Evolutionary conservation across 768 basidiomycete genomes (phyloP).

Genomic region (Boletellus ananas): DNA sequence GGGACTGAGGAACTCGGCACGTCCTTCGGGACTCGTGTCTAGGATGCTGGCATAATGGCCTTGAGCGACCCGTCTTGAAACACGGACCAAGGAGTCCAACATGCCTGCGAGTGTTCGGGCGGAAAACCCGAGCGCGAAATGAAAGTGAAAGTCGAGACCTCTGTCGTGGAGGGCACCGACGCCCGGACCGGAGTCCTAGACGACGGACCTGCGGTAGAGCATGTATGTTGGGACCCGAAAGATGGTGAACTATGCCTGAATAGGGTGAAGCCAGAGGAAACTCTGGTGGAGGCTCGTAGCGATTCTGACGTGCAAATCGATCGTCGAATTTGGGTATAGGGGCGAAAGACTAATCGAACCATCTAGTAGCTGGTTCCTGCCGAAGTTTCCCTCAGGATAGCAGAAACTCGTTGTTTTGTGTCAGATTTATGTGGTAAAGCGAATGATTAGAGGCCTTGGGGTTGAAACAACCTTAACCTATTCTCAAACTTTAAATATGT

Average conservation of each 20-base stretch:
- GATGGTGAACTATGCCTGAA: conserved; percentile 89
- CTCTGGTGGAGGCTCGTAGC: conserved; percentile 94
- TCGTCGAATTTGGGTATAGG: conserved; percentile 94
- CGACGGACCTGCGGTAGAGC: conserved; percentile 77
- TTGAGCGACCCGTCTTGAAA: conserved; percentile 81
- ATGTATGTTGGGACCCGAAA: conserved; percentile 85
- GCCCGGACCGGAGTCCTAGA: conserved; percentile 69
- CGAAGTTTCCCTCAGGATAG: conserved; percentile 83
- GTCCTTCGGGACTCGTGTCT: conserved; percentile 41
- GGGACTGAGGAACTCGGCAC: conserved; percentile 14
- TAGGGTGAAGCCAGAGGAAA: conserved; percentile 94
- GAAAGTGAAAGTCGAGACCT: conserved; percentile 69
- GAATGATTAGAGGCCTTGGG: conserved; percentile 91
- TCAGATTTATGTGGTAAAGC: conserved; percentile 59
- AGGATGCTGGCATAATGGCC: conserved; percentile 77
- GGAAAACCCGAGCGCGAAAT: conserved; percentile 65
- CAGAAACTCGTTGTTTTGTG: conserved; percentile 54
- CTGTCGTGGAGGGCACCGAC: conserved; percentile 66
- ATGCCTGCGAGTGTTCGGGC: conserved; percentile 77
- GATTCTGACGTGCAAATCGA: conserved; percentile 96
- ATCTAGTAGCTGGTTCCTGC: conserved; percentile 92
- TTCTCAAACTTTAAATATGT: conserved; percentile 69
- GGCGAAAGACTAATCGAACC: conserved; percentile 96
- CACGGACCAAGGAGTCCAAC: conserved; percentile 87
- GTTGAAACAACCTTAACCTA: conserved; percentile 87